Evolutionary conservation across 2,329 filamentous ascomycete species (phyloP), one percentile per base, ranked within the genome.

Genomic region (Zasmidium citrigriseum): DNA sequence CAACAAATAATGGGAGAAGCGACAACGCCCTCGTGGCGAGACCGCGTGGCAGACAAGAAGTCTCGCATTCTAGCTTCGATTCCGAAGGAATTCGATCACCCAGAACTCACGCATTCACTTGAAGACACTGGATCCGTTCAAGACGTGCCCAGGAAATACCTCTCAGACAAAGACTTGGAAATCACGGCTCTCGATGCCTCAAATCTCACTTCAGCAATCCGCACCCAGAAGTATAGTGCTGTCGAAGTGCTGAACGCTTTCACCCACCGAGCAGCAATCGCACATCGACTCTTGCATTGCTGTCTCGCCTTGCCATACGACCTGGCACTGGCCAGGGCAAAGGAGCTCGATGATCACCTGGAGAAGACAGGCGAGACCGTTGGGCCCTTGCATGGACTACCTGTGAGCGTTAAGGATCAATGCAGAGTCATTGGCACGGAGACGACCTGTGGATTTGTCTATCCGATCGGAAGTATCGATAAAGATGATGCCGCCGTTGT

Each of bases 221-320:
- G 64, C n/a, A 64, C 57, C 1, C 65, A 67, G n/a, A 62, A 62
- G 46, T 56, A 75, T 18, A 73, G 41, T 27, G 52, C 57, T 5
- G 45, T 46, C 18, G 50, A 52, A 52, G 62, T 68, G 10, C 63
- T 63, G 0, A 72, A 68, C 2, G 78, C 78, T 2, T 81, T 80
- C 59, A 78, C 75, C 63, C 80, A 80, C 66, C 72, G 78, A 65
- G 78, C 78, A 9, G 77, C 77, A 24, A 75, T 81, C 41, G 77
- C 78, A 1, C 78, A 80, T 12, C 77, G 80, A 46, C 66, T 78
- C 16, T 67, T 66, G 14, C 80, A 80, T 59, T 81, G 78, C 58
- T 67, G 80, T 24, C 80, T 77, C 9, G 73, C 75, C 70, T 68
- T 76, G 7, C 65, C 78, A 2, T 72, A 75, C 29, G 65, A 69